A percentile compares a stretch with the other conserved stretches of the same genome.
Conservation (phyloP, 352 stramenopile species). For the Aphanomyces cochlioides region DNA sequence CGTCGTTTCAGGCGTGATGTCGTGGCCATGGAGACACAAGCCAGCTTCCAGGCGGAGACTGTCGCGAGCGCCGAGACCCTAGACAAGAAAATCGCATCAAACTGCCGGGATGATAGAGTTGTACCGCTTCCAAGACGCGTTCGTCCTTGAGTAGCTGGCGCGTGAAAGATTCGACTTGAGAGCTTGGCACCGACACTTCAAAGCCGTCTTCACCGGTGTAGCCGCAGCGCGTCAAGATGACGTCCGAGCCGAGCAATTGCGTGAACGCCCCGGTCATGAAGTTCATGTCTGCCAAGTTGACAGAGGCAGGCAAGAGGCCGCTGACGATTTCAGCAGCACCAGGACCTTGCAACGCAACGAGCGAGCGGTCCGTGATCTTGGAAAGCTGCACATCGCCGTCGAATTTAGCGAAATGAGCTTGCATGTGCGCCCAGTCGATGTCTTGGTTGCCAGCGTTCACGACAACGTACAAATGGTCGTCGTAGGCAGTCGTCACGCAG, state of each 20-base stretch:
- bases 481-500: constrained; percentile 95
- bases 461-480: constrained; percentile 93
- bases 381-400: constrained; percentile 93
- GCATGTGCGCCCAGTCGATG: constrained; percentile 93
- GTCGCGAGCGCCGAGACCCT: constrained; percentile 94
- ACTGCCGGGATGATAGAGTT: not conserved
- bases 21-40: constrained; percentile 98
- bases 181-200: constrained; percentile 90
- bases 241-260: constrained; percentile 81
- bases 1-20: constrained; percentile 94
- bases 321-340: constrained; percentile 83
- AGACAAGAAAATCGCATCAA: not conserved
- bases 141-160: constrained; percentile 56
- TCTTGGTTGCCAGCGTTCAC: constrained; percentile 98
- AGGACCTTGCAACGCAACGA: constrained; percentile 95
- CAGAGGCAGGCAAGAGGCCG: constrained; percentile 67
- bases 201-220: constrained; percentile 99
- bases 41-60: constrained; percentile 97
- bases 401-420: constrained; percentile 75
- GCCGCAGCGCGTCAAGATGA: constrained; percentile 92
- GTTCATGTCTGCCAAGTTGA: constrained; percentile 89
- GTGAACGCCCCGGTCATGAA: constrained; percentile 96
- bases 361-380: constrained; percentile 88
- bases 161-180: constrained; percentile 52
- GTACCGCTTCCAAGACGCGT: constrained; percentile 75